Base-by-base conservation (phyloP, 2,329 filamentous ascomycete species). In the Cercospora sojina region DNA sequence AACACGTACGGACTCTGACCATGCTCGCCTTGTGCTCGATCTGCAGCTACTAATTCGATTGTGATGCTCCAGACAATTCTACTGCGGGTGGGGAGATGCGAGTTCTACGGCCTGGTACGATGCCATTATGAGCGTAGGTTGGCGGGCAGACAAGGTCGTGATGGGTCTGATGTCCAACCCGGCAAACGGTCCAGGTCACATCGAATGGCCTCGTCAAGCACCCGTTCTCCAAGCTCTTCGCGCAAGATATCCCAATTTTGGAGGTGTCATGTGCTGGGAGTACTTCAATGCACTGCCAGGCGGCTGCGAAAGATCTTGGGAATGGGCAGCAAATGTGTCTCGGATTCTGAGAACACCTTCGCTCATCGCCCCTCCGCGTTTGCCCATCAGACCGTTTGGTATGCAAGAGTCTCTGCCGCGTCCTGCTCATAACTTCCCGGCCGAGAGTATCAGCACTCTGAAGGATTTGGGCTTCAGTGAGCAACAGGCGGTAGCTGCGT, bases 231-330 rank as follows among this genome's bases (percentile, higher is more conserved):
- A 83, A 31, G 75, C 82, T 47, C 75, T 93, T 70, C 80, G 84
- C 38, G 80, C 85, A 38, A 83, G 83, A 66, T 91, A 91, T 73
- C 85, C 86, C 1, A 81, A 81, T 0, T 95, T 97, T 77, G 93
- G 93, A 0, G 93, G 93, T 0, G 88, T 97, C 6, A 95, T 95
- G 88, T 92, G 92, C 2, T 97, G 93, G 93, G 93, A 97, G 80
- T 97, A 95, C 77, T 97, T 94, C 80, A 96, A 96, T 80, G 87
- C 89, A 64, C 77, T 88, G 65, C 90, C 91, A 0, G 89, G 88
- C 1, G 88, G 86, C 25, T 76, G 75, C 2, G 81, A 82, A 12
- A 80, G 83, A 64, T 91, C 91, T 0, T 94, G 90, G 90, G 83
- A 91, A 71, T 97, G 93, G 93, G 91, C 91, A 0, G 84, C 83